phyloP scores from a whole-genome alignment of 2,329 filamentous ascomycete genomes.

The Xylaria sp. region DNA sequence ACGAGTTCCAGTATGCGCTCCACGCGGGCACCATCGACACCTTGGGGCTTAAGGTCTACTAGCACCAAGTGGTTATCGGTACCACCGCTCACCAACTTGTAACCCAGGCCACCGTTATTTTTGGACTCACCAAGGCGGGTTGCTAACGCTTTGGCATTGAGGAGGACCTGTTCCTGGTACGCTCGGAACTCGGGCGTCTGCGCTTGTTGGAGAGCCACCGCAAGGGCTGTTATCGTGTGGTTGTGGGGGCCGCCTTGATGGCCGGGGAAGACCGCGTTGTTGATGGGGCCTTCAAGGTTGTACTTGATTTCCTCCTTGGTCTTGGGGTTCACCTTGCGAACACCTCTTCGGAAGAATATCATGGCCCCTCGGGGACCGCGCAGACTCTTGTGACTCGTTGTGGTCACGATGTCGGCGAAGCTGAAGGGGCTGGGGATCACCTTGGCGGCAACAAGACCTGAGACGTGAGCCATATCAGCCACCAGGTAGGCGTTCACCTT shows the following conservation, averaged over 20 bases:
- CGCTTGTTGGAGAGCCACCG: slow-evolving; percentile 94
- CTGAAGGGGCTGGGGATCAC: slow-evolving; percentile 91
- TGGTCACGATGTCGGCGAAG: slow-evolving; percentile 94
- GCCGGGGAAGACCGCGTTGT: slow-evolving; percentile 95
- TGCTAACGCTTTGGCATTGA: slow-evolving; percentile 90
- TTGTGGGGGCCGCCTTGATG: slow-evolving; percentile 99
- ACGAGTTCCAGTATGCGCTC: slow-evolving; percentile 91
- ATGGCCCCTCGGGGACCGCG: slow-evolving; percentile 94
- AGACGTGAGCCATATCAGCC: slow-evolving; percentile 97
- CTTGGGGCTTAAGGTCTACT: slow-evolving; percentile 87
- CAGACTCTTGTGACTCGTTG: slow-evolving; percentile 97
- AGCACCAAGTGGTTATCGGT: slow-evolving; percentile 98
- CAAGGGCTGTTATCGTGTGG: slow-evolving; percentile 96
- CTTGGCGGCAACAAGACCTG: slow-evolving; percentile 89
- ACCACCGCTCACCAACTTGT: slow-evolving; percentile 90
- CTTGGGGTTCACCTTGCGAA: slow-evolving; percentile 83
- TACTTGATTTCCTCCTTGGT: slow-evolving; percentile 87
- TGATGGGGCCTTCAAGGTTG: slow-evolving; percentile 92
- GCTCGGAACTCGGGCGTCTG: slow-evolving; percentile 88
- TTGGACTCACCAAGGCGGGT: slow-evolving; percentile 72
- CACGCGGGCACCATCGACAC: slow-evolving; percentile 87
- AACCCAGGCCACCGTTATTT: slow-evolving; percentile 80
- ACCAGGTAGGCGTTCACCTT: slow-evolving; percentile 93
- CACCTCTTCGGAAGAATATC: slow-evolving; percentile 98
- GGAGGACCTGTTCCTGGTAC: slow-evolving; percentile 90